Base-by-base conservation (phyloP, 192 early-diverging fungal genomes). In the Backusella circina region DNA sequence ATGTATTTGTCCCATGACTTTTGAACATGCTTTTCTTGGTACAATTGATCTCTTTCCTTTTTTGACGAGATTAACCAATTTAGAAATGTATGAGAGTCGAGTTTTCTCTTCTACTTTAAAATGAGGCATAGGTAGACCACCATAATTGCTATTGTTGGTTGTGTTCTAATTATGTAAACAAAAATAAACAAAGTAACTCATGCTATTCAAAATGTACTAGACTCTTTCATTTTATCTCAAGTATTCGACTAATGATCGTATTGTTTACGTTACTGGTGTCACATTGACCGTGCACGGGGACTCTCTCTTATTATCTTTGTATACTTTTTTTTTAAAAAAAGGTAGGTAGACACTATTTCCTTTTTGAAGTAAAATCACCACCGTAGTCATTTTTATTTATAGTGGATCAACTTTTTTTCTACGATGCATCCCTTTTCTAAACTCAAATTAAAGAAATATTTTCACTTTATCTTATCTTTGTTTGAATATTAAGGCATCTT, bases 1-100 rank as follows among this genome's bases (percentile, higher is more conserved):
- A 61, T 61, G 54, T 61, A 61, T 26, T 61, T 61, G 54, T 61
- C 54, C 23, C 23, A 61, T 61, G 54, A 61, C 54, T 61, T 61
- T 57, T 61, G 2, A 61, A 10, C 54, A 61, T 61, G 23, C 23
- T 61, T 41, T 61, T 57, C 54, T 10, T 61, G 54, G 54, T 61
- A 61, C 51, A 57, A 26, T 57, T 23, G 23, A 26, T 26, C 7
- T 10, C 21, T 57, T 23, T 57, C 51, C n/a, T 57, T 26, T 57
- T 57, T 57, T 57, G 18, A 47, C 16, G 16, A 47, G 44, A 47
- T 47, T 47, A 47, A 47, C 44, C 18, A 16, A 47, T 47, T 47
- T 47, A n/a, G 44, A 47, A n/a, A 47, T n/a, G 10, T 23, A 9
- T 57, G 50, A 21, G 8, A 57, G 26, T 18, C n/a, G 26, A 57